Base-by-base conservation (phyloP, 441 rosid genomes). In the Melastoma candidum region DNA sequence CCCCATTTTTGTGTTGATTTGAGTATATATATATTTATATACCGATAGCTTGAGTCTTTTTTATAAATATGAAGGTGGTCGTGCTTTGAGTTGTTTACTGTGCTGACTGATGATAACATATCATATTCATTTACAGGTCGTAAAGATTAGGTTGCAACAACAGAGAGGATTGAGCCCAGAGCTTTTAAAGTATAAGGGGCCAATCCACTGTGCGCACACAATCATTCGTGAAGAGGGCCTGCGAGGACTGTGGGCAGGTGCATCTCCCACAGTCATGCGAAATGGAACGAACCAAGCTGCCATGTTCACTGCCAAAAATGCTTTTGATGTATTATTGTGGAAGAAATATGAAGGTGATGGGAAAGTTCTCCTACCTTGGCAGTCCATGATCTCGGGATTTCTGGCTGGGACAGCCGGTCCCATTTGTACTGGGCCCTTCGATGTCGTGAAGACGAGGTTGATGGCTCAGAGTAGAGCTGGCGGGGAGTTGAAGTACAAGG, bases 271-370 rank as follows among this genome's bases (percentile, higher is more conserved):
- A 1, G 89, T 92, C 10, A 88, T 88, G 97, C 87, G 97, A 12
- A 92, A 92, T 53, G 97, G 98, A 9, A 92, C 98, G 26, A 88
- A 92, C 74, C 98, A 88, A 66, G 96, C 98, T 0, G 96, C 85
- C 45, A 90, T 85, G 98, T 87, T 90, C 57, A 88, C 97, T 0
- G 94, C 98, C 0, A 92, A 92, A 73, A 88, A 88, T 66, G 56
- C 89, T 1, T 85, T 88, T 39, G 98, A 92, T 54, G 74, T 80
- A 11, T 12, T 88, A 26, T 61, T 92, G 71, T 92, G 98, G 98
- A 76, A 81, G 70, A 92, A 92, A 71, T 77, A 92, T 10, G 98
- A 92, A 76, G 98, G 95, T 0, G 98, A 92, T 43, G 89, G 95
- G 57, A 81, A 63, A 75, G 77, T 71, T 29, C 77, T 92, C 64